A percentile compares a stretch with the other conserved stretches of the same genome.
phyloP scores from a whole-genome alignment of 2,329 filamentous ascomycete species.

The Aspergillus ruber region DNA sequence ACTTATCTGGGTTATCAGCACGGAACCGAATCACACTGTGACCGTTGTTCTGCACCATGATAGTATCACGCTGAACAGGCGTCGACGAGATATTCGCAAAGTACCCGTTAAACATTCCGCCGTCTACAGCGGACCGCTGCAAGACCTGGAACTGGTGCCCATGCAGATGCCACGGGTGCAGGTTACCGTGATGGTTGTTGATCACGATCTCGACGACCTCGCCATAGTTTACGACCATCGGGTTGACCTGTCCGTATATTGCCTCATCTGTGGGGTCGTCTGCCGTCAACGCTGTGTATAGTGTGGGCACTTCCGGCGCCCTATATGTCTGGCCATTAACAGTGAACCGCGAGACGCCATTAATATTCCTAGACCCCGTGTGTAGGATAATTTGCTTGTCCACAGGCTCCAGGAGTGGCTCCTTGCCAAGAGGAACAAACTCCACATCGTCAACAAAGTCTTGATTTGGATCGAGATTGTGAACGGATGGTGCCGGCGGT shows the following conservation, averaged over 20 bases:
- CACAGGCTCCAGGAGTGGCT: conserved; percentile 21
- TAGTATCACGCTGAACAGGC: conserved; percentile 27
- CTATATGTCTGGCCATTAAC: conserved; percentile 45
- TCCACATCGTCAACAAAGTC: conserved; percentile 61
- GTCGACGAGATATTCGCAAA: conserved; percentile 18
- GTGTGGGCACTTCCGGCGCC: conserved; percentile 66
- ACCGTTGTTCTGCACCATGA: conserved; percentile 27
- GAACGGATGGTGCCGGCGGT: conserved; percentile 47
- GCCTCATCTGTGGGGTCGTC: conserved; percentile 48
- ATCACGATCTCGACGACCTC: conserved; percentile 37
- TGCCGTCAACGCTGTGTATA: conserved; percentile 66
- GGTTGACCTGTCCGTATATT: conserved; percentile 63
- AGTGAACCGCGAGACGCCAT: conserved; percentile 40
- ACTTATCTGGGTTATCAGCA: conserved; percentile 28
- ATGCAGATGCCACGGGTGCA: conserved; percentile 47
- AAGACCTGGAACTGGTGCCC: conserved; percentile 48
- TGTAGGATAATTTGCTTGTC: conserved; percentile 25
- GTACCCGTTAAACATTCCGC: conserved; percentile 21
- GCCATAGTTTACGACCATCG: conserved; percentile 61
- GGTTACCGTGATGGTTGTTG: conserved; percentile 28
- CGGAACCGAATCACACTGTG: conserved; percentile 29
- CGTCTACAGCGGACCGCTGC: conserved; percentile 18
- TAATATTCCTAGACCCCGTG: conserved; percentile 60
- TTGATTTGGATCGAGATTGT: conserved; percentile 47
- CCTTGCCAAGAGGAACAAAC: conserved; percentile 18